phyloP scores from a whole-genome alignment of 2,329 filamentous ascomycete genomes.

The Penicillium griseofulvum region DNA sequence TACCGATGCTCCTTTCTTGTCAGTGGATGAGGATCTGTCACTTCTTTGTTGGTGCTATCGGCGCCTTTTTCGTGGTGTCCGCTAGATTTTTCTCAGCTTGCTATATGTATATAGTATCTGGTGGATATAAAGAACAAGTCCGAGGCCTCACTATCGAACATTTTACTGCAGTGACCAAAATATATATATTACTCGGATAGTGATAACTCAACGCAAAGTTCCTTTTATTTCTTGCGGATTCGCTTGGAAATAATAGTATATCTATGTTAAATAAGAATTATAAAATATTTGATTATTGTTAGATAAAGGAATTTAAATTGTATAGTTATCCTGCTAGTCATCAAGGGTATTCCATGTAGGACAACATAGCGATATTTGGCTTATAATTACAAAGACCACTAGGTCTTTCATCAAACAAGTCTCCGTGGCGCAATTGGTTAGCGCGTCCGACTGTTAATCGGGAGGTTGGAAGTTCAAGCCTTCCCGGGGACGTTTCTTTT shows the following conservation, averaged over 20 bases:
- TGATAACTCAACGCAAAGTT: background rate
- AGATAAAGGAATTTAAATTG: background rate
- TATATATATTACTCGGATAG: background rate
- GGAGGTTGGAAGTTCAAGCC: conserved; percentile 43
- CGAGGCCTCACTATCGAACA: too few species aligned
- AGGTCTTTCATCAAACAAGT: conserved; percentile 3
- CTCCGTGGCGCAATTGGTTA: conserved; percentile 37
- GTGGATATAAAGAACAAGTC: too few species aligned
- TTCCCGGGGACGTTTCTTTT: conserved; percentile 36
- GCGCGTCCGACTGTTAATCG: conserved; percentile 38
- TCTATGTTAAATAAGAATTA: background rate
- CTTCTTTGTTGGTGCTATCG: background rate
- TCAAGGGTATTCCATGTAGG: too few species aligned
- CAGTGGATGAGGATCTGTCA: background rate
- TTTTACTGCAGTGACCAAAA: accelerated
- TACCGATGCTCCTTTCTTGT: background rate
- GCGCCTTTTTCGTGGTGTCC: too few species aligned
- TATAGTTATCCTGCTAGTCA: too few species aligned
- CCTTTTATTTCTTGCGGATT: background rate
- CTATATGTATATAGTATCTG: too few species aligned
- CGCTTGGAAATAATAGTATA: too few species aligned
- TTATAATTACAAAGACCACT: accelerated
- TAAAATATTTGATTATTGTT: background rate
- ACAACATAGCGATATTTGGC: too few species aligned
- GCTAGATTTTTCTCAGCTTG: too few species aligned